Evolutionary conservation across 2,329 filamentous ascomycete species (phyloP), one percentile per base, ranked within the genome.

Genomic region (Erysiphe pulchra): DNA sequence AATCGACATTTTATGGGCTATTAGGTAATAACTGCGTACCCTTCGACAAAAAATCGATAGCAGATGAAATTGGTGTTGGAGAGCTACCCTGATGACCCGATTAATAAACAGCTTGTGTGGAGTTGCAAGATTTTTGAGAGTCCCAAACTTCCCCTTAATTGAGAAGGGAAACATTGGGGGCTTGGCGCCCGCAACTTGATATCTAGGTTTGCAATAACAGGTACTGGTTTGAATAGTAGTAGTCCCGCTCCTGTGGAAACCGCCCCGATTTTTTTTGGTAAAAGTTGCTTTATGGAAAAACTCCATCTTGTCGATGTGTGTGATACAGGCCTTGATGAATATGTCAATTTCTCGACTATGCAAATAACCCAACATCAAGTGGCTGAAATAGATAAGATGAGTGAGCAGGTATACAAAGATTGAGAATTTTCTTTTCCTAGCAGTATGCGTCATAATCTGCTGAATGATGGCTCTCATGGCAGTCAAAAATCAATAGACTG

Each of bases 251-350:
- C 20, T 24, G 3, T 3, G 6, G 6, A 24, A 6, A 6, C 20
- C 20, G 3, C 20, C 20, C 6, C n/a, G 20, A 24, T 24, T 3
- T 24, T 24, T 24, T 24, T 24, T 3, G 3, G 20, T 24, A 6
- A 24, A 6, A 24, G 20, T 24, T 24, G 6, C 20, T 18, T 44
- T 13, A 36, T n/a, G 36, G 16, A 47, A 14, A 43, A 50, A 52
- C 41, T 54, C 56, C 44, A 62, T 58, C 50, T 64, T 63, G 3
- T 24, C 20, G 40, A 62, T 59, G 44, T 62, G 48, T 20, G 56
- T 47, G 44, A 47, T 55, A 48, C 50, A 9, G 9, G 32, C 32
- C 14, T 34, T 34, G 9, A 34, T 12, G 32, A 34, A 34, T 3
- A 34, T 11, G 2, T 34, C 9, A n/a, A 34, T 34, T 34, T 34